Percentiles rank a stretch among this genome's conserved stretches.
Conservation (phyloP, 257 asterid species). For the Coffea eugenioides region DNA sequence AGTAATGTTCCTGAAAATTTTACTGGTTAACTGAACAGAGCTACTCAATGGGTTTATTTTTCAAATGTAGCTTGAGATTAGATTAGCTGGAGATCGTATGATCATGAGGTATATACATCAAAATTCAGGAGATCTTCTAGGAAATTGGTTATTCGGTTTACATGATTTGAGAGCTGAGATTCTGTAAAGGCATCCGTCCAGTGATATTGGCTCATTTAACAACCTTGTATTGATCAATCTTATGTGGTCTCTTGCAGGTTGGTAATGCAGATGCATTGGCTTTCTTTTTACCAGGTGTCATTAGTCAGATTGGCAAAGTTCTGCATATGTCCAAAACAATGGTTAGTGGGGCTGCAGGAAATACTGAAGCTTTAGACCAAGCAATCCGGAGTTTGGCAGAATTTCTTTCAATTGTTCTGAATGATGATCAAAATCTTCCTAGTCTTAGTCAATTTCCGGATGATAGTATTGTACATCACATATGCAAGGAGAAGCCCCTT, state of each 20-base stretch:
- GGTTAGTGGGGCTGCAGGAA: constrained; percentile 96
- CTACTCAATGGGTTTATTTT: neutral
- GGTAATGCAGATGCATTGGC: constrained; percentile 93
- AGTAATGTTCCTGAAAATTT: neutral
- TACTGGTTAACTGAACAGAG: neutral
- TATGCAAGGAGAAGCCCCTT: constrained; percentile 51
- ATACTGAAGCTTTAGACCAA: constrained; percentile 69
- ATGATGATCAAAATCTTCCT: constrained; percentile 45
- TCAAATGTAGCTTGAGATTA: neutral
- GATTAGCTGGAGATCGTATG: neutral
- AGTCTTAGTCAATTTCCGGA: constrained; percentile 26
- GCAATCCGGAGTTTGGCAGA: constrained; percentile 77
- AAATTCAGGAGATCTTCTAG: neutral
- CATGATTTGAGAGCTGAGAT: neutral
- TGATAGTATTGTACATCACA: constrained; percentile 24
- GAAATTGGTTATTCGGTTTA: neutral
- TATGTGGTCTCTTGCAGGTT: constrained; percentile 55
- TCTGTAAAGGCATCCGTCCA: neutral
- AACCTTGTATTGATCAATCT: neutral
- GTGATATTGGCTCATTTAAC: neutral
- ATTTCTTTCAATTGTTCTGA: constrained; percentile 67
- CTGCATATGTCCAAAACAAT: constrained; percentile 69
- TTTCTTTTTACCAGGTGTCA: constrained; percentile 92
- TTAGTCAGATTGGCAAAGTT: constrained; percentile 88
- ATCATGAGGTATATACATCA: neutral